Conservation (phyloP, 257 asterid species). For the Apocynum venetum region DNA sequence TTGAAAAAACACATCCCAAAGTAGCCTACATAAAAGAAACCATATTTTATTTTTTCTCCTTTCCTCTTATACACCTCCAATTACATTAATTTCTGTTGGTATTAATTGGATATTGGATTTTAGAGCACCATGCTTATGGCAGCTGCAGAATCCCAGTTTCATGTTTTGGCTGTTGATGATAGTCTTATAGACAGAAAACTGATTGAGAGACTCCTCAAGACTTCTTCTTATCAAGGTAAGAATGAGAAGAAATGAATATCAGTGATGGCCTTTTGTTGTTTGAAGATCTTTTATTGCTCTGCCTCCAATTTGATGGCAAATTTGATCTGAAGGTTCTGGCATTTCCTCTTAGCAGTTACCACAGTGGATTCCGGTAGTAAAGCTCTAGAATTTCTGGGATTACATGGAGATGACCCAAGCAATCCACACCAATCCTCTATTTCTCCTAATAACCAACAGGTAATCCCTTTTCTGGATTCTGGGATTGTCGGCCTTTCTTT, state of each 20-base stretch:
- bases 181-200: slow-evolving; percentile 42
- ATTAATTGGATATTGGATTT: slow-evolving; percentile 4
- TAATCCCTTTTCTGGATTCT: slow-evolving; percentile 11
- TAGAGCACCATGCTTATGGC: slow-evolving; percentile 33
- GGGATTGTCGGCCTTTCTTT: slow-evolving; percentile 16
- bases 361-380: slow-evolving; percentile 64
- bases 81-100: slow-evolving; percentile 4
- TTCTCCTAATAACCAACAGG: slow-evolving; percentile 40
- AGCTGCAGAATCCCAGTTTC: slow-evolving; percentile 37
- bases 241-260: background rate
- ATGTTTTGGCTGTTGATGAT: slow-evolving; percentile 54
- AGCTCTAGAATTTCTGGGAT: slow-evolving; percentile 57
- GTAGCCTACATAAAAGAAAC: background rate
- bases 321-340: slow-evolving; percentile 10
- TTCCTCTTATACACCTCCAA: slow-evolving; percentile 7
- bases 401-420: slow-evolving; percentile 30
- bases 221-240: slow-evolving; percentile 44
- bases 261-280: background rate
- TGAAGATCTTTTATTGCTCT: background rate
- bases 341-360: slow-evolving; percentile 40
- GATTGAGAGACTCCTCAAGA: slow-evolving; percentile 43
- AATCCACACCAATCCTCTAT: slow-evolving; percentile 28
- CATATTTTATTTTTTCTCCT: background rate
- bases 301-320: background rate
- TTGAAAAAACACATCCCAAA: background rate